Percentiles rank a stretch among this genome's conserved stretches.
Conservation (phyloP, 2,329 filamentous ascomycete genomes). For the Pochonia chlamydosporia region DNA sequence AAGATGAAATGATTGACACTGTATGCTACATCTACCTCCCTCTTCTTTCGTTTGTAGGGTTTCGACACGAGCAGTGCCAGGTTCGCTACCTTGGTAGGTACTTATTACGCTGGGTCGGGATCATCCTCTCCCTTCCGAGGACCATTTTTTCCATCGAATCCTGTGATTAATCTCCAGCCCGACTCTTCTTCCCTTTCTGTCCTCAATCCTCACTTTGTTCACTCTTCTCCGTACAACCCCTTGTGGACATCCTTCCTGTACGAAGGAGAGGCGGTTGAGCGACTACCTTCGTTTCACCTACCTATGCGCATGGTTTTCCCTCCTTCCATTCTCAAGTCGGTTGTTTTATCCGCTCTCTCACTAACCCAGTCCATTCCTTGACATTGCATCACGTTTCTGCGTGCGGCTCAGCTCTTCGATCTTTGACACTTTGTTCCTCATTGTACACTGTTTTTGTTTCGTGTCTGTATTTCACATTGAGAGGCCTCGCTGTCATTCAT, state of each 20-base stretch:
- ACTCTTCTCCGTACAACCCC: neutral
- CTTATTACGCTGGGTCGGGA: neutral
- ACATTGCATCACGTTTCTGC: too few relatives aligned
- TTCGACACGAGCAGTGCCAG: too few relatives aligned
- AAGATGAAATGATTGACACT: too few relatives aligned
- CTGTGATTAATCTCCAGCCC: neutral
- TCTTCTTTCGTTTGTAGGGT: too few relatives aligned
- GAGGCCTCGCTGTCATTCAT: neutral
- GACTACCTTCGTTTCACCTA: neutral
- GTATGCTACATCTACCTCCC: too few relatives aligned
- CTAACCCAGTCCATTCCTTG: neutral
- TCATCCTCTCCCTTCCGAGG: neutral
- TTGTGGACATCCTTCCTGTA: neutral
- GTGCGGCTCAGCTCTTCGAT: too few relatives aligned
- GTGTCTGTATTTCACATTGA: neutral
- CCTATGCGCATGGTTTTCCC: neutral
- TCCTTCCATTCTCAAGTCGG: neutral
- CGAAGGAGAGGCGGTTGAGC: neutral
- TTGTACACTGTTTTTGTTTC: neutral
- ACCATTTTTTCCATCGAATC: neutral
- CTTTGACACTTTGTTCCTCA: neutral
- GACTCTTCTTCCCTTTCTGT: neutral
- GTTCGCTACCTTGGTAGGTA: too few relatives aligned
- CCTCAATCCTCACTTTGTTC: neutral
- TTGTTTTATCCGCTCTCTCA: neutral